Evolutionary conservation across 148 eudicot species (phyloP), one percentile per base, ranked within the genome.

Genomic region (Chenopodium suecicum): DNA sequence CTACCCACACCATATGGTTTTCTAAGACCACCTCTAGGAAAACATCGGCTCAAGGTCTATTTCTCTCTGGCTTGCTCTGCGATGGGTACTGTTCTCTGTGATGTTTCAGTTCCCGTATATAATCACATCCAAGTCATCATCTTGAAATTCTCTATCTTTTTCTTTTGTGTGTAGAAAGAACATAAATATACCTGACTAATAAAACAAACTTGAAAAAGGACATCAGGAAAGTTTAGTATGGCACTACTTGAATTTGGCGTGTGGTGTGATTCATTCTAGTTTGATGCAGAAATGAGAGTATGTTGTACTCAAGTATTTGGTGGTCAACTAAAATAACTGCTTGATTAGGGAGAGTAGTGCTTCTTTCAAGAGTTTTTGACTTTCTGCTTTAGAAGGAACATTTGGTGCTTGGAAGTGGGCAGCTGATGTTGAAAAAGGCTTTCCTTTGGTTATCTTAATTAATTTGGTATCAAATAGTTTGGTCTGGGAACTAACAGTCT

Each of bases 1-100:
- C 84, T 96, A 83, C 98, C 97, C 16, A 94, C 94, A n/a, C 89
- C 98, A 50, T 96, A 94, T 84, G 99, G 99, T 69, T 95, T 94
- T 86, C 82, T 96, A 68, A 89, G 86, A 82, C 99, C 99, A 37
- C 99, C 99, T 78, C 95, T 96, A 58, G 99, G 99, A 70, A 94
- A 94, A 83, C 91, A 96, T 84, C 98, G 99, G 23, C 89, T 96
- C 62, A 96, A 96, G 99, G 99, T 96, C 76, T 50, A 85, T 81
- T 52, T 80, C 52, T 78, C 12, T 68, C 65, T 83, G 83, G 25
- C 31, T 68, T 82, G 67, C 74, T 70, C 27, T 73, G 14, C 27
- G 58, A 13, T 67, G 32, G 47, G 69, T 67, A 46, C 63, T 31
- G 31, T 50, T 68, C 62, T 56, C 22, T 73, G 50, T 78, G 73